Base-by-base conservation (phyloP, 1,284 basidiomycete species). In the Ustilago xerochloae region DNA sequence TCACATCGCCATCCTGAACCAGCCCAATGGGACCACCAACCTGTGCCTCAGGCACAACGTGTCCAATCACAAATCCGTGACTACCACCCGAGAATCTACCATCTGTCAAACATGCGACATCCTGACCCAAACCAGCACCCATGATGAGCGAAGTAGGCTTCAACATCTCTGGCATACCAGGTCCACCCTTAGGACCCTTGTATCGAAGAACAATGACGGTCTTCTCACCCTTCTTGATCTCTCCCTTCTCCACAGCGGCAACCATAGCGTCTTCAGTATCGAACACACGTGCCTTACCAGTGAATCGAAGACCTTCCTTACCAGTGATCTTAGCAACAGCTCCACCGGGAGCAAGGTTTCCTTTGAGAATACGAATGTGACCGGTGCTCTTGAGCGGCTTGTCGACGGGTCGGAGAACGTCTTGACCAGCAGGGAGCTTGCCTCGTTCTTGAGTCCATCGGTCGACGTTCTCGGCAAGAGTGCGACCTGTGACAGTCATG, bases 141-240 rank as follows among this genome's bases (percentile, higher is more conserved):
- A 82, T 81, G 51, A 82, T 80, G 9, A 79, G 54, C 39, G 43
- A 56, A 18, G 81, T 80, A 20, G 81, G 82, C 86, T 94, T 94
- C 60, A 96, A 88, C 93, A 95, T 95, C 87, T 95, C 93, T 46
- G 92, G 93, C 93, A 95, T 95, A 58, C 93, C 93, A 89, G 93
- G 93, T 57, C 93, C 93, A 3, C 82, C 83, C 60, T 83, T 80
- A 30, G 83, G 83, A 35, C 83, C 83, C 69, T 82, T 82, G 78
- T 84, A 84, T 18, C 82, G 72, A 36, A 84, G 56, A 39, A 84
- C 80, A 4, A 84, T 66, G 32, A 84, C 82, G 22, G 81, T 84
- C 78, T 84, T 84, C 51, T 84, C 81, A 16, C 81, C 81, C 70
- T 82, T 79, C 62, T 82, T 83, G 59, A 84, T 78, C 56, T 53